Evolutionary conservation across 2,329 filamentous ascomycete species (phyloP), one percentile per base, ranked within the genome.

Genomic region (Aspergillus amoenus): DNA sequence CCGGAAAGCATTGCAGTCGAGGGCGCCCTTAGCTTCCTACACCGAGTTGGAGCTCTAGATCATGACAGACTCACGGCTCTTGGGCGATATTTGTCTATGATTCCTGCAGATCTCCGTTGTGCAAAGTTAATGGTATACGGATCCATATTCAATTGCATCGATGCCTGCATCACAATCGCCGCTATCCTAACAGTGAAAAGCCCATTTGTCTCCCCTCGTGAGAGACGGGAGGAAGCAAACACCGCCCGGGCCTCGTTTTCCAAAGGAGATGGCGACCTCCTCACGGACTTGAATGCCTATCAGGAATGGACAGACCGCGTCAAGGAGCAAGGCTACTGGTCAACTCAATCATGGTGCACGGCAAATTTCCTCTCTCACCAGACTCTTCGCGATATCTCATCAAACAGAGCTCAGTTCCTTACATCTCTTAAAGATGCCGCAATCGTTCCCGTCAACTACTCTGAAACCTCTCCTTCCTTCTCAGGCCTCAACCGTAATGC

Each of bases 101-200:
- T 99, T 50, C 94, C 94, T 2, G 91, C 93, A 0, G 94, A 99
- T 69, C 81, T 99, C 47, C 87, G 93, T 27, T 95, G 92, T 71
- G 91, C 90, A 45, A 99, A 99, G 75, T 82, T 99, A 34, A 91
- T 99, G 82, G 90, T 99, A 3, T 96, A 95, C 69, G 94, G 94
- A 5, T 89, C 91, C 15, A 92, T 95, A 57, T 97, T 99, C 68
- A 90, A 90, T 34, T 97, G 93, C 68, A 82, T 97, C 6, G 91
- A 96, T 67, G 87, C 93, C 52, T 92, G 89, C 64, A 82, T 97
- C 55, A 92, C 89, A 3, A 93, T 97, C 61, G 91, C 94, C 2
- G 89, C 93, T 8, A 94, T 97, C 41, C 81, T 99, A n/a, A 97
- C 92, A 55, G 88, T 90, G 27, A 88, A 87, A 67, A 91, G 88